phyloP scores from a whole-genome alignment of 441 rosid genomes.

The Gossypium lobatum region DNA sequence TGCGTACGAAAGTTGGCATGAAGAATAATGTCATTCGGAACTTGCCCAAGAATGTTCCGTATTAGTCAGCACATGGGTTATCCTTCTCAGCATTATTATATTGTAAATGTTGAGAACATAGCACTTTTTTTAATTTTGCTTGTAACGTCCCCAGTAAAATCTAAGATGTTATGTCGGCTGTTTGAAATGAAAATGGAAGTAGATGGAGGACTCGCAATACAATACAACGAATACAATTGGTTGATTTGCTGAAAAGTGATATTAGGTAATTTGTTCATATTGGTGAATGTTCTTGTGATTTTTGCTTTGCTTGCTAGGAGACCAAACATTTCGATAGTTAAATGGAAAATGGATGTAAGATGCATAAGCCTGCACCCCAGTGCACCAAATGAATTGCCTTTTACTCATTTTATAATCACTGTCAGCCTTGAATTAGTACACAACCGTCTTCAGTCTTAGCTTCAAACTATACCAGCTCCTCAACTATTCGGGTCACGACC shows the following conservation, averaged over 20 bases:
- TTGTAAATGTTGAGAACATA: not conserved
- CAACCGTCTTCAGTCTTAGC: not conserved
- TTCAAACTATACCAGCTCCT: slow-evolving; percentile 27
- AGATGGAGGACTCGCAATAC: not conserved
- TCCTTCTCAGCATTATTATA: not conserved
- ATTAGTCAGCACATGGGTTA: slow-evolving; percentile 28
- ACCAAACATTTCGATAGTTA: not conserved
- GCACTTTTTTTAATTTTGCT: not conserved
- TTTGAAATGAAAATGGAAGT: not conserved
- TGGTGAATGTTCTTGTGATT: not conserved
- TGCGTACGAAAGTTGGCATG: slow-evolving; percentile 68
- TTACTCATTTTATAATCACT: not conserved
- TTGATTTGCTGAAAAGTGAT: not conserved
- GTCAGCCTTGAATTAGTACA: not conserved
- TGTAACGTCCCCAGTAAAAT: not conserved
- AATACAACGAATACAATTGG: not conserved
- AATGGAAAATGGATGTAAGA: not conserved
- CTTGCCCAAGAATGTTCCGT: slow-evolving; percentile 72
- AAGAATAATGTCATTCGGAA: slow-evolving; percentile 81
- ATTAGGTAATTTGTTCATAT: not conserved
- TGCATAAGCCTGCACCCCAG: not conserved
- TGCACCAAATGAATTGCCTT: not conserved
- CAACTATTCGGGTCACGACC: slow-evolving; percentile 58
- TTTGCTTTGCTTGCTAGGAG: not conserved
- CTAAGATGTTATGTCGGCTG: not conserved